Evolutionary conservation across 2,329 filamentous ascomycete species (phyloP), one percentile per base, ranked within the genome.

Genomic region (Fusarium sp.): DNA sequence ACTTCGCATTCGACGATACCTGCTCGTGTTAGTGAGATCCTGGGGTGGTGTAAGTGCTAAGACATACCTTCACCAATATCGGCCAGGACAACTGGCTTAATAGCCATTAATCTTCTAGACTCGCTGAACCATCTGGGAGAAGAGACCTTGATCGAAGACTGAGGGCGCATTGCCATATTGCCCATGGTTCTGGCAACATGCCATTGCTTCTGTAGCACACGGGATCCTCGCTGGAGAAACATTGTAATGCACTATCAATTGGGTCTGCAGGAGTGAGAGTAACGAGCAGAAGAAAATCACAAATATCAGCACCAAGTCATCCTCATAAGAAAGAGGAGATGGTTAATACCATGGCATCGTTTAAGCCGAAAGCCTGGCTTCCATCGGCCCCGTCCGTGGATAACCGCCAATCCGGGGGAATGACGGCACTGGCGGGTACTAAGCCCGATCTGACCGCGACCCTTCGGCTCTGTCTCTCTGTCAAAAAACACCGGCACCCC

Each of bases 1-100:
- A 99, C 93, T 81, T 99, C 96, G 78, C 96, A 97, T 83, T 99
- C 96, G 78, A 96, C 94, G 76, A 98, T 99, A 58, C 96, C 96
- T 96, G 74, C 5, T 40, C 23, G 42, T 59, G 58, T 75, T 59
- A 74, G 71, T 63, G 47, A 20, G 43, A 40, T 21, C 20, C 14
- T 8, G 4, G 27, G 9, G n/a, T 4, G 12, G 45, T 49, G 18
- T 20, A 21, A 41, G 13, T 49, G 14, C 10, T 16, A 48, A 28
- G 13, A 78, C 82, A 68, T 73, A 92, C 92, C 92, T 85, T 97
- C 93, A 53, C 93, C 93, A 80, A 97, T 96, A 77, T 97, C 93
- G 68, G 93, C 93, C 63, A 97, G 82, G 42, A 95, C 76, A 63
- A 96, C 94, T 2, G 93, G 93, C 81, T 95, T 95, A 48, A 96